These are phyloP conservation scores for Melastoma candidum DNA, from an alignment of 441 rosid genomes.

Conservation along the genomic window DNA sequence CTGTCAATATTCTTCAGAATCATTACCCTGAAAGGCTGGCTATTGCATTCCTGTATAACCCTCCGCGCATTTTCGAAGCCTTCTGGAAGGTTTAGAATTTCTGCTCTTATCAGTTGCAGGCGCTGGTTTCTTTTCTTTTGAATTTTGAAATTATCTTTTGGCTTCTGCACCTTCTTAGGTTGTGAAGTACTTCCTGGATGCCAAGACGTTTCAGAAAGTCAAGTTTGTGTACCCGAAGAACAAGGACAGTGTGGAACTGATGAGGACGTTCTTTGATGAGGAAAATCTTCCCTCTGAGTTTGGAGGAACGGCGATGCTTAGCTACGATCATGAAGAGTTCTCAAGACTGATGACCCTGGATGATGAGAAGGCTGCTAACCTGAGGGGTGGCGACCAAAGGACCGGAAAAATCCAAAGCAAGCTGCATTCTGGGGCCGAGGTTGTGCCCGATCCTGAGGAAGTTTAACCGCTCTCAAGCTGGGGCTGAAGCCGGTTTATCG, in stretches of 20 bases:
- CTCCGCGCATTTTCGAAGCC: constrained; percentile 86
- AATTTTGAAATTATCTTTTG: constrained; percentile 1
- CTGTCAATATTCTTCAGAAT: too few relatives aligned
- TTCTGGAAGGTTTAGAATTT: constrained; percentile 76
- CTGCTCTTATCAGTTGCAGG: constrained; percentile 5
- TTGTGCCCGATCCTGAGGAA: constrained; percentile 40
- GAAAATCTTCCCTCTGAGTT: constrained; percentile 75
- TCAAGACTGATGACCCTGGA: constrained; percentile 67
- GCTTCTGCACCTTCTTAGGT: constrained; percentile 29
- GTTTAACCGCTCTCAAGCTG: constrained; percentile 28
- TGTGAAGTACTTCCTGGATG: constrained; percentile 78
- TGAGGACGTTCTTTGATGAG: constrained; percentile 68
- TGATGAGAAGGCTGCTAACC: constrained; percentile 49
- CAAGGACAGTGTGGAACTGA: constrained; percentile 62
- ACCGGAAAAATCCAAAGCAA: constrained; percentile 16
- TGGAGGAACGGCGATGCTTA: constrained; percentile 64
- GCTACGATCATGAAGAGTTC: constrained; percentile 80
- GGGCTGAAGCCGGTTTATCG: not conserved
- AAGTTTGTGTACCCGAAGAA: constrained; percentile 92
- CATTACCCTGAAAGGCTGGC: too few relatives aligned
- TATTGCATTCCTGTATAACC: constrained; percentile 72
- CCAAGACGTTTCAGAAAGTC: constrained; percentile 79
- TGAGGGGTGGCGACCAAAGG: constrained; percentile 54
- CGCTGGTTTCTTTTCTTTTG: not conserved
- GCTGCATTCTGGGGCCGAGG: constrained; percentile 44